Conservation (phyloP, 2,329 filamentous ascomycete species). For the Penicillium thymicola region DNA sequence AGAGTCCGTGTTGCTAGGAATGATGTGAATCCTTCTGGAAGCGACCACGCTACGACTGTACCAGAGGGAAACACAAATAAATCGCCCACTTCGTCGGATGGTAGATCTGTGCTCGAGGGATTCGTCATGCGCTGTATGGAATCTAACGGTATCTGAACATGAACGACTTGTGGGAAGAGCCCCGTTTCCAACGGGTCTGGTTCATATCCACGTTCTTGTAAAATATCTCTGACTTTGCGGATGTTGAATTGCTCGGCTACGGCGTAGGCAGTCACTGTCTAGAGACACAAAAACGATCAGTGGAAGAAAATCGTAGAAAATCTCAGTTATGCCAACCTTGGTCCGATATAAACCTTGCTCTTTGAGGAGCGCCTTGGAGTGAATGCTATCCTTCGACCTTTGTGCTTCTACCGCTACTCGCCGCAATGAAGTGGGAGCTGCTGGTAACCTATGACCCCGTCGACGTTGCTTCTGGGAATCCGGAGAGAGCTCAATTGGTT, state of each 20-base stretch:
- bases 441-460: constrained; percentile 50
- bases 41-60: constrained; percentile 87
- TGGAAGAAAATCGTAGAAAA: not conserved
- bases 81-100: constrained; percentile 63
- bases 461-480: constrained; percentile 43
- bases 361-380: constrained; percentile 44
- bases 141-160: constrained; percentile 52
- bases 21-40: constrained; percentile 70
- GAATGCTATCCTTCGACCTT: constrained; percentile 52
- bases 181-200: constrained; percentile 62
- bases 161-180: constrained; percentile 63
- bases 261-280: constrained; percentile 62
- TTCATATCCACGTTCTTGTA: constrained; percentile 58
- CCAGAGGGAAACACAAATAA: constrained; percentile 95
- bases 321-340: constrained; percentile 28
- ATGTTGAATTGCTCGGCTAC: constrained; percentile 67
- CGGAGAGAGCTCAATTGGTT: constrained; percentile 10
- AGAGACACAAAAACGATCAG: constrained; percentile 8
- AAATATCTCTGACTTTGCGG: constrained; percentile 53
- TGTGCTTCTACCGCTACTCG: constrained; percentile 86
- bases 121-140: constrained; percentile 45
- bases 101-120: constrained; percentile 37
- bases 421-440: constrained; percentile 71
- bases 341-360: constrained; percentile 37
- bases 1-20: constrained; percentile 69